Evolutionary conservation across 768 basidiomycete species (phyloP), one percentile per base, ranked within the genome.

Genomic region (Tulasnella sp.): DNA sequence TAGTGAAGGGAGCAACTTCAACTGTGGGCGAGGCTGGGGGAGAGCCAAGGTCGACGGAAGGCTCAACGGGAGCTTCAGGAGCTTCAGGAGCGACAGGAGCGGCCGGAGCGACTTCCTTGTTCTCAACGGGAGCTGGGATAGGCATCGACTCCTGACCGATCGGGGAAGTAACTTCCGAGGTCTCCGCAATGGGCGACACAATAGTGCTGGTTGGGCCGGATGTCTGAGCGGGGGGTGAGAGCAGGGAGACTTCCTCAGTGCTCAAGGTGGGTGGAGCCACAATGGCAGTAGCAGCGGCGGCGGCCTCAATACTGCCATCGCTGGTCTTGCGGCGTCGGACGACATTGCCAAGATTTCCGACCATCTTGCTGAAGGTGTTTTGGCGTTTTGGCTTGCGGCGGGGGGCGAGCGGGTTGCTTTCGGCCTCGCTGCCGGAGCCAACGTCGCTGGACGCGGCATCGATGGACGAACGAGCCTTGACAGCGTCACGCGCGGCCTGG

Each of bases 361-460:
- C 69, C 69, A 38, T 42, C 40, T 70, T 38, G 69, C 69, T 38
- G 49, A 42, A 45, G 52, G 49, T 73, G 40, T 42, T 49, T 31
- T 52, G 36, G 34, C 40, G 37, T 6, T 73, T 45, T n/a, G 31
- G 58, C 58, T 64, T 74, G 67, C 36, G 54, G 73, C 54, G 52
- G 14, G 71, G 49, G 40, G 52, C 73, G 42, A 68, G 25, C 25
- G 42, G 36, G 34, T 54, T 76, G 39, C 38, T 40, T 19, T 49
- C 69, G 14, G 38, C 75, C 67, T 76, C 75, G 40, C 67, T 70
- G 19, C 67, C 75, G 22, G 75, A 76, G 36, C 75, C 75, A n/a
- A 42, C 67, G 9, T 54, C 74, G 38, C 74, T 68, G 11, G 36
- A 11, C 39, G 14, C 37, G 14, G 31, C 69, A 11, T 38, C 37